These are phyloP conservation scores for Rhinocladiella similis DNA, from an alignment of 2,329 filamentous ascomycete genomes.

Conservation along the genomic window DNA sequence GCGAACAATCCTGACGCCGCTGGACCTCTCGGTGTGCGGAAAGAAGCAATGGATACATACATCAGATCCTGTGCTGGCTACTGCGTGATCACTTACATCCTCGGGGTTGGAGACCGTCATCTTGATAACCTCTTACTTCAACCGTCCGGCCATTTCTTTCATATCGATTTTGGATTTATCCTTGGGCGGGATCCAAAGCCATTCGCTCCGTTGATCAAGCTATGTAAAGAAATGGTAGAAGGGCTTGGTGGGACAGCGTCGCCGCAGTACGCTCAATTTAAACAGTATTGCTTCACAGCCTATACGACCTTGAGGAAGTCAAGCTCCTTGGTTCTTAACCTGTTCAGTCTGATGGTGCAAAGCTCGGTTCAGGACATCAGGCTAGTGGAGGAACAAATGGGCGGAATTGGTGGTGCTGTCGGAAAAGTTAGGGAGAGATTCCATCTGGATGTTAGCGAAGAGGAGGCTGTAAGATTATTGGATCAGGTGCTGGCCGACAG, in stretches of 20 bases:
- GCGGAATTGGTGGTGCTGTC: conserved; percentile 57
- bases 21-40: conserved; percentile 80
- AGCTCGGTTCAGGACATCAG: conserved; percentile 96
- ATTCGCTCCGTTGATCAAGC: conserved; percentile 94
- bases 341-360: conserved; percentile 96
- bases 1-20: conserved; percentile 84
- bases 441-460: conserved; percentile 85
- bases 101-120: conserved; percentile 94
- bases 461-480: conserved; percentile 85
- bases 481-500: conserved; percentile 90
- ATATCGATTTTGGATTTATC: conserved; percentile 98
- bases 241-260: conserved; percentile 88
- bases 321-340: conserved; percentile 85
- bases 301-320: conserved; percentile 90
- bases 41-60: conserved; percentile 92
- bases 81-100: conserved; percentile 96
- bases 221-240: conserved; percentile 97
- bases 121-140: conserved; percentile 91
- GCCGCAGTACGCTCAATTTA: conserved; percentile 83
- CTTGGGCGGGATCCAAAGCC: conserved; percentile 95
- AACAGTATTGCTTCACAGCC: conserved; percentile 92
- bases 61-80: conserved; percentile 96
- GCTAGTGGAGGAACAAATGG: conserved; percentile 77
- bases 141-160: conserved; percentile 92
- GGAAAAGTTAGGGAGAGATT: conserved; percentile 94